Percentiles rank a stretch among this genome's conserved stretches.
phyloP scores from a whole-genome alignment of 768 basidiomycete genomes.

The Pluteus cervinus region DNA sequence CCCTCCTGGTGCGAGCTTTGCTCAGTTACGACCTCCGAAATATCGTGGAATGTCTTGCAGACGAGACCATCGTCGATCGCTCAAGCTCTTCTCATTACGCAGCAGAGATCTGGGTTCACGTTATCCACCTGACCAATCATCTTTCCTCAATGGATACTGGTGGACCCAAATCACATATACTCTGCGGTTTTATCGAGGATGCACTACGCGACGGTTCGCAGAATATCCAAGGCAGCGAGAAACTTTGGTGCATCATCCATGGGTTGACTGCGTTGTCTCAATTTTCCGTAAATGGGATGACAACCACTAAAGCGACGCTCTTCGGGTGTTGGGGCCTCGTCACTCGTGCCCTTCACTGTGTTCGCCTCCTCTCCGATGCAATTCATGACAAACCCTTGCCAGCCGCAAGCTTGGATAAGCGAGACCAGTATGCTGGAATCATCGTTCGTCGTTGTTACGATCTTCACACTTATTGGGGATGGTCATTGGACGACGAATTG shows the following conservation, averaged over 20 bases:
- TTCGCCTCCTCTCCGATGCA: constrained; percentile 48
- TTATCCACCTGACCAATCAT: constrained; percentile 51
- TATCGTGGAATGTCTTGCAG: constrained; percentile 32
- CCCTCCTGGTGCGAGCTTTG: constrained; percentile 43
- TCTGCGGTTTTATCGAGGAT: constrained; percentile 41
- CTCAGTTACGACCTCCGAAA: constrained; percentile 46
- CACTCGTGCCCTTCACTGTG: constrained; percentile 45
- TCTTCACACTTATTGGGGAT: constrained; percentile 73
- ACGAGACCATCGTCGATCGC: constrained; percentile 27
- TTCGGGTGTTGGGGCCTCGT: constrained; percentile 65
- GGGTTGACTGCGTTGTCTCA: constrained; percentile 72
- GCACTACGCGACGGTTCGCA: constrained; percentile 19
- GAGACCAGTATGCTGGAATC: constrained; percentile 66
- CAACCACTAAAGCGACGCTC: constrained; percentile 28
- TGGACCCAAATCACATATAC: constrained; percentile 21
- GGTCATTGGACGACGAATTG: constrained; percentile 59
- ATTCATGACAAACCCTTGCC: constrained; percentile 34
- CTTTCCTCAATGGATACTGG: constrained; percentile 10
- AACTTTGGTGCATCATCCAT: constrained; percentile 67
- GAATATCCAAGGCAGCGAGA: constrained; percentile 50
- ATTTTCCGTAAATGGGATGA: constrained; percentile 53
- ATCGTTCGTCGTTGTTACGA: constrained; percentile 68
- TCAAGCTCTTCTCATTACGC: constrained; percentile 33
- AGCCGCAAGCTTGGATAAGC: constrained; percentile 35
- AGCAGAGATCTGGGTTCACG: constrained; percentile 69